Evolutionary conservation across 345 rosid genomes (phyloP).

Genomic region (Dipteronia dyeriana): DNA sequence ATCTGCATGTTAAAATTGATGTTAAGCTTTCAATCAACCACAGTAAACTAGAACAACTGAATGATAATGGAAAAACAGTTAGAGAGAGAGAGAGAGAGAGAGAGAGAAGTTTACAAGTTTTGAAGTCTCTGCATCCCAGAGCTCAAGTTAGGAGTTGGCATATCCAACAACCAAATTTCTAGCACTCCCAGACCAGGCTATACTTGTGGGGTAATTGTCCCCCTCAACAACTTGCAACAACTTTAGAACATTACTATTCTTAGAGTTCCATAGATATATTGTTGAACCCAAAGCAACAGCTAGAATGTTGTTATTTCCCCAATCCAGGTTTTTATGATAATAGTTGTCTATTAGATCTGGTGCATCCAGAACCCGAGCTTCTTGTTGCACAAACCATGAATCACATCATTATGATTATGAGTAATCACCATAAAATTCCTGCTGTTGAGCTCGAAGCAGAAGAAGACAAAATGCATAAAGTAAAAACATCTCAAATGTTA

Average conservation of each 20-base stretch:
- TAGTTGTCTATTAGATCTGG: constrained; percentile 43
- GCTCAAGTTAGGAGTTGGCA: constrained; percentile 36
- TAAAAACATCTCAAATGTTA: too few species aligned
- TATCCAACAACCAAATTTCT: constrained; percentile 42
- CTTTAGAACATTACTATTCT: constrained; percentile 20
- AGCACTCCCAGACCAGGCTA: constrained; percentile 46
- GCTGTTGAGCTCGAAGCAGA: not conserved
- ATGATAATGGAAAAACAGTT: not conserved
- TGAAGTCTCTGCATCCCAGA: constrained; percentile 52
- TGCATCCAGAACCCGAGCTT: constrained; percentile 48
- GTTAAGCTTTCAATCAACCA: not conserved
- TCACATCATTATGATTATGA: not conserved
- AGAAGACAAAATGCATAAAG: not conserved
- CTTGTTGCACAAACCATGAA: constrained; percentile 31
- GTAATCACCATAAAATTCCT: not conserved
- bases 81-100: not conserved
- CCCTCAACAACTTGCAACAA: constrained; percentile 27
- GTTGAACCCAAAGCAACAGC: constrained; percentile 44
- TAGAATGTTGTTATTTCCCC: constrained; percentile 52
- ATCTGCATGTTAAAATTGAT: constrained; percentile 24
- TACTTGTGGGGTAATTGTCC: constrained; percentile 41
- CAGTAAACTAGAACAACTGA: not conserved
- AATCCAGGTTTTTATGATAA: constrained; percentile 43
- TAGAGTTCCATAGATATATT: constrained; percentile 43
- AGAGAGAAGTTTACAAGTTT: constrained; percentile 39